Evolutionary conservation across 108 stramenopile genomes (phyloP), one percentile per base, ranked within the genome.

Genomic region (Fragilariopsis cylindrus): DNA sequence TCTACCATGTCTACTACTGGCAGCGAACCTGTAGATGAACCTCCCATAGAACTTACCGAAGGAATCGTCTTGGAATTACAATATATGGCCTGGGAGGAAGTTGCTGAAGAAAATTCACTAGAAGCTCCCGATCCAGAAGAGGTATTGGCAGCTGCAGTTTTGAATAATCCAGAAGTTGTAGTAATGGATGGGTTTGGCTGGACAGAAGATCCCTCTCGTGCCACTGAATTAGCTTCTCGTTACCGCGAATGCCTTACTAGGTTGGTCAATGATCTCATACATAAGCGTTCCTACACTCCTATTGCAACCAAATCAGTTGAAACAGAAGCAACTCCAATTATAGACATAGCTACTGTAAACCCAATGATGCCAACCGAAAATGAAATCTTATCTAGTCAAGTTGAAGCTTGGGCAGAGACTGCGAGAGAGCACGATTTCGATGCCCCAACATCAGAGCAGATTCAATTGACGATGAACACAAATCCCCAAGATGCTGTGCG

Each of bases 21-120:
- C 13, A 68, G 19, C 40, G n/a, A 40, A 49, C 42, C 42, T 44
- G 11, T n/a, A 0, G 15, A 63, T 40, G 39, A 44, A 5, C 62
- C 62, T 43, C 67, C n/a, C 30, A 56, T 64, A 15, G 56, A 46
- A 57, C 56, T 76, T 42, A 55, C 71, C 57, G 76, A 85, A 50
- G 75, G 63, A 11, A 80, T 83, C 54, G 58, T 89, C 56, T 67
- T 84, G 71, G 91, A 89, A 65, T 65, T 90, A 57, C 89, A 92
- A 18, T 83, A 66, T 49, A 73, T 72, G 74, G 87, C 88, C 42
- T 92, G 91, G 91, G 57, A 73, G 52, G 84, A 79, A 76, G 81
- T 88, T 7, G 86, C 88, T 8, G 75, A 81, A 57, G 78, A 71
- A 13, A 71, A 69, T 66, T 86, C 82, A 19, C 86, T 82, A 48